phyloP scores from a whole-genome alignment of 2,329 filamentous ascomycete genomes.

The Phialophora verrucosa region DNA sequence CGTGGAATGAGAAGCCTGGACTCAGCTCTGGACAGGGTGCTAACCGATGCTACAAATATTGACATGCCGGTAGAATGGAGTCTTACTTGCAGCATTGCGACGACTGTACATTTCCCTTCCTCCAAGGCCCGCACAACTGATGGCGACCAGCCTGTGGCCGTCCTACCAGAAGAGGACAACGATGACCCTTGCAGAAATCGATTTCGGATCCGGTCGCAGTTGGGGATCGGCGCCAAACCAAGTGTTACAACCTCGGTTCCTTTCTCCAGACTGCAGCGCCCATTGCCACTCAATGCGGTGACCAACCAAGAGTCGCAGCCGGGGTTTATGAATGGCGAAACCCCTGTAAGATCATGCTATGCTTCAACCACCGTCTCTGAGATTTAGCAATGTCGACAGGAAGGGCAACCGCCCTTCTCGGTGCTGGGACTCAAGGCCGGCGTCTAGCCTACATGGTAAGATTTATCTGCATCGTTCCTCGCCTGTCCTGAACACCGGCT shows the following conservation, averaged over 20 bases:
- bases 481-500: background rate
- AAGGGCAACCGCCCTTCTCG: conserved; percentile 40
- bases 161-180: no score
- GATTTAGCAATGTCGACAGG: conserved; percentile 4
- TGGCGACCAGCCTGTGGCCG: no score
- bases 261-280: background rate
- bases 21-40: background rate
- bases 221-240: background rate
- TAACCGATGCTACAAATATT: background rate
- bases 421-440: conserved; percentile 46
- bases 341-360: background rate
- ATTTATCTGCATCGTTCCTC: background rate
- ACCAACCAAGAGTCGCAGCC: background rate
- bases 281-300: background rate
- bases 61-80: background rate
- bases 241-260: background rate
- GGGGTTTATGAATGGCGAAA: background rate
- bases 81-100: background rate
- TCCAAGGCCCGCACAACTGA: background rate
- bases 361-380: background rate
- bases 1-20: background rate
- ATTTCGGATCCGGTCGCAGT: background rate
- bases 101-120: background rate
- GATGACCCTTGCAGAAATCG: background rate
- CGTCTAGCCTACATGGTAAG: conserved; percentile 48